Evolutionary conservation across 164 flowering plant genomes (phyloP).

Genomic region (Magnolia sinica): DNA sequence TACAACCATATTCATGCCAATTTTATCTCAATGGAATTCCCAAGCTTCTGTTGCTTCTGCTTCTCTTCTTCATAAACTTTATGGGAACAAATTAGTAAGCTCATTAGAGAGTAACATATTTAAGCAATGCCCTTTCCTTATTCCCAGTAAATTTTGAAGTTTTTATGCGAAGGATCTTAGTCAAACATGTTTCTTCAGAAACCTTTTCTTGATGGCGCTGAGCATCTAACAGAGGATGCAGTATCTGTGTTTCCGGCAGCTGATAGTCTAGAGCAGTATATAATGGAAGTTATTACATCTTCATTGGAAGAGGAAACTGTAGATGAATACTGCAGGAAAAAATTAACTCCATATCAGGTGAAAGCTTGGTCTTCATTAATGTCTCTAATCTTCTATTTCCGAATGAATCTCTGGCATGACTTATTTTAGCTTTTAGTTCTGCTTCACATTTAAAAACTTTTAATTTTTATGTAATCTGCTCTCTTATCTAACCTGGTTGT

Average conservation of each 20-base stretch:
- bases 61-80: conserved; percentile 83
- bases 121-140: neutral
- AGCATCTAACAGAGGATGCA: conserved; percentile 92
- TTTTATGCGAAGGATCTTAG: conserved; percentile 10
- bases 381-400: neutral
- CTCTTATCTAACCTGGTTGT: neutral
- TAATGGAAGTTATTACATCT: conserved; percentile 55
- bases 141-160: neutral
- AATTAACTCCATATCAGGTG: conserved; percentile 69
- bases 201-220: conserved; percentile 84
- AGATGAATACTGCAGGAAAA: conserved; percentile 44
- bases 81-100: conserved; percentile 86
- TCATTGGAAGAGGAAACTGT: conserved; percentile 55
- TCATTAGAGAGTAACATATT: neutral
- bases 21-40: conserved; percentile 68
- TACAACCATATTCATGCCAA: conserved; percentile 57
- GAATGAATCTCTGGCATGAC: neutral
- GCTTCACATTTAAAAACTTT: too few species aligned
- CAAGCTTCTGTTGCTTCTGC: conserved; percentile 71
- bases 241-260: conserved; percentile 92
- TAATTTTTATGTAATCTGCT: neutral
- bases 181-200: conserved; percentile 47
- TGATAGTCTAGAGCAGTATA: conserved; percentile 75
- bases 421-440: neutral
- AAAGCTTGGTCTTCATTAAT: neutral